phyloP scores from a whole-genome alignment of 352 stramenopile genomes.

The Peronospora farinosa region DNA sequence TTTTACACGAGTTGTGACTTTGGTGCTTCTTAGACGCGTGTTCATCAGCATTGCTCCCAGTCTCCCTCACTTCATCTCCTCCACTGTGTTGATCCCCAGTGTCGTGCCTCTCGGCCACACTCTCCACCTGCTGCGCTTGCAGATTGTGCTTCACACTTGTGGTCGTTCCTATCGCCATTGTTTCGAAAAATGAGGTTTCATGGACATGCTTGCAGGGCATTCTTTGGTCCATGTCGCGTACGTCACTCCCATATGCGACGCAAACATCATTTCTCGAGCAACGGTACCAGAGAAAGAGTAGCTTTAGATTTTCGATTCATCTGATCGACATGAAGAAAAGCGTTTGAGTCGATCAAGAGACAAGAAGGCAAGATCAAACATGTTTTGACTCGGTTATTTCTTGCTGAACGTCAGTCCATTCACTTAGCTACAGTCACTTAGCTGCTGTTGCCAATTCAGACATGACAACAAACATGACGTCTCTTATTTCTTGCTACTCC shows the following conservation, averaged over 20 bases:
- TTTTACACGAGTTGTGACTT: constrained; percentile 22
- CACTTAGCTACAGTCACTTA: too few relatives aligned
- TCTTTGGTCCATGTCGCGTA: background rate
- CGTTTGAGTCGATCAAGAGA: too few relatives aligned
- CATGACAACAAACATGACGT: too few relatives aligned
- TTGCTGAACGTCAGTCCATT: too few relatives aligned
- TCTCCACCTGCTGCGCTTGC: constrained; percentile 7
- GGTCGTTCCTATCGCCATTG: constrained; percentile 20
- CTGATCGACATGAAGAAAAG: too few relatives aligned
- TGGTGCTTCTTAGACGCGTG: background rate
- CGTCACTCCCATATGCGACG: constrained; percentile 16
- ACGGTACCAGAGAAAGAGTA: background rate
- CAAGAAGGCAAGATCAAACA: too few relatives aligned
- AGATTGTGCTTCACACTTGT: constrained; percentile 23
- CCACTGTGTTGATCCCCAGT: background rate
- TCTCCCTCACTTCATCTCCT: background rate
- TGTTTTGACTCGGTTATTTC: too few relatives aligned
- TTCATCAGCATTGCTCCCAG: background rate
- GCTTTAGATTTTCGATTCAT: background rate
- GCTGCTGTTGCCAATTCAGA: too few relatives aligned
- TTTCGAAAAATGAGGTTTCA: constrained; percentile 16
- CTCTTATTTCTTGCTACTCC: too few relatives aligned
- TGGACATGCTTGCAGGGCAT: background rate
- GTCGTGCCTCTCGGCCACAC: background rate
- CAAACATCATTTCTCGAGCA: background rate